Percentiles rank a stretch among this genome's conserved stretches.
Evolutionary conservation across 345 rosid genomes (phyloP).

Genomic region (Gossypium bickii): DNA sequence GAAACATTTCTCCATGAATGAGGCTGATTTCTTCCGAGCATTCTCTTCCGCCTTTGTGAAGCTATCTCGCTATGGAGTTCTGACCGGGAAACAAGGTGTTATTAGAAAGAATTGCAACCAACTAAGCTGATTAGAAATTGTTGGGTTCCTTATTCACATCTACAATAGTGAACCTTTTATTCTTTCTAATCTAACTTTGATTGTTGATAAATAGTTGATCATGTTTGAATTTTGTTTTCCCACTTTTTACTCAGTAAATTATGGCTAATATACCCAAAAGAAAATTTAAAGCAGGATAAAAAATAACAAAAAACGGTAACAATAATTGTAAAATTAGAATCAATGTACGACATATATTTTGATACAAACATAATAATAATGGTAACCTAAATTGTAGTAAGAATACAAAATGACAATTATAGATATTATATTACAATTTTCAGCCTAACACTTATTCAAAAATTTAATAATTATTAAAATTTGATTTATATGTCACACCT

Average conservation of each 20-base stretch:
- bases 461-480: too few relatives aligned
- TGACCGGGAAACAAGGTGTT: conserved; percentile 32
- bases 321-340: too few relatives aligned
- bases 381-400: too few relatives aligned
- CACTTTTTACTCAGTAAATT: background rate
- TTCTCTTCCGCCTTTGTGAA: conserved; percentile 44
- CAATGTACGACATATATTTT: too few relatives aligned
- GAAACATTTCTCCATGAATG: conserved; percentile 32
- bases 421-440: too few relatives aligned
- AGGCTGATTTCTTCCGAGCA: conserved; percentile 31
- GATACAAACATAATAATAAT: too few relatives aligned
- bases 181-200: background rate
- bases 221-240: background rate
- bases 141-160: background rate
- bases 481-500: too few relatives aligned
- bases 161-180: background rate
- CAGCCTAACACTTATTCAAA: too few relatives aligned
- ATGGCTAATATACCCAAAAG: too few relatives aligned
- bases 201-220: background rate
- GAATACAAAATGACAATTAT: too few relatives aligned
- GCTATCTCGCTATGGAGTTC: conserved; percentile 29
- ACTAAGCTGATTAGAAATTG: conserved; percentile 18
- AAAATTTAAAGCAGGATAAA: too few relatives aligned
- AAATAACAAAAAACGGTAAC: too few relatives aligned
- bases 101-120: conserved; percentile 35